A percentile compares a stretch with the other conserved stretches of the same genome.
These are phyloP conservation scores for Thielaviopsis punctulata DNA, from an alignment of 2,329 filamentous ascomycete species.

Conservation along the genomic window DNA sequence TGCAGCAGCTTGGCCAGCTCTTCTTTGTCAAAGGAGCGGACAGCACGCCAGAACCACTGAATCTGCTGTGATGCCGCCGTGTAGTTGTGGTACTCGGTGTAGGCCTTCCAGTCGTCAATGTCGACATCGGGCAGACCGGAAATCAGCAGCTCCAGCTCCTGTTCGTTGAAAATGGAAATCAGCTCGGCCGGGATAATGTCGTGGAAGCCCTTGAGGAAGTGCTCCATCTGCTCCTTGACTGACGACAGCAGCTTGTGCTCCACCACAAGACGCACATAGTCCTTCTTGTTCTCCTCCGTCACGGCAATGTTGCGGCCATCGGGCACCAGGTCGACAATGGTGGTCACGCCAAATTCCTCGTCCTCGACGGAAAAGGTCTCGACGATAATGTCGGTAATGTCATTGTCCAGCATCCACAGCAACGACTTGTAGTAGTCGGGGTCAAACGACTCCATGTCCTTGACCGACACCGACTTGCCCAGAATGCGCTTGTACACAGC, in stretches of 20 bases:
- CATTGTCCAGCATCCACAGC: constrained; percentile 95
- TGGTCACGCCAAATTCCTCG: constrained; percentile 81
- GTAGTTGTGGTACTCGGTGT: constrained; percentile 98
- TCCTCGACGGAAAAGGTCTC: constrained; percentile 92
- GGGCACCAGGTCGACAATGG: constrained; percentile 69
- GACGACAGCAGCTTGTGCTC: constrained; percentile 86
- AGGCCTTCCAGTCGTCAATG: constrained; percentile 97
- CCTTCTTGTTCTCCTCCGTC: constrained; percentile 95
- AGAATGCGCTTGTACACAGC: constrained; percentile 97
- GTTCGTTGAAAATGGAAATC: constrained; percentile 95
- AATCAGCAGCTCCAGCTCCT: constrained; percentile 90
- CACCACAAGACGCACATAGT: constrained; percentile 86
- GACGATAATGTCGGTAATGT: constrained; percentile 93
- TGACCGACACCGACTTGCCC: constrained; percentile 86
- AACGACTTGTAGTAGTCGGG: constrained; percentile 98
- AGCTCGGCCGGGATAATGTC: constrained; percentile 92
- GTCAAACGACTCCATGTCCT: constrained; percentile 98
- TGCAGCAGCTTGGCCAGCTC: constrained; percentile 93
- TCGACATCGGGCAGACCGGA: constrained; percentile 95
- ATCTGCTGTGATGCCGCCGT: constrained; percentile 86
- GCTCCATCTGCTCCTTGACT: constrained; percentile 83
- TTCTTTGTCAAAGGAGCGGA: constrained; percentile 96
- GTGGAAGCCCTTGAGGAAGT: constrained; percentile 91
- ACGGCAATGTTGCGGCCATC: constrained; percentile 85
- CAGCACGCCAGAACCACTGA: constrained; percentile 98